These are phyloP conservation scores for Apodospora peruviana DNA, from an alignment of 495 filamentous ascomycete species.

Conservation along the genomic window DNA sequence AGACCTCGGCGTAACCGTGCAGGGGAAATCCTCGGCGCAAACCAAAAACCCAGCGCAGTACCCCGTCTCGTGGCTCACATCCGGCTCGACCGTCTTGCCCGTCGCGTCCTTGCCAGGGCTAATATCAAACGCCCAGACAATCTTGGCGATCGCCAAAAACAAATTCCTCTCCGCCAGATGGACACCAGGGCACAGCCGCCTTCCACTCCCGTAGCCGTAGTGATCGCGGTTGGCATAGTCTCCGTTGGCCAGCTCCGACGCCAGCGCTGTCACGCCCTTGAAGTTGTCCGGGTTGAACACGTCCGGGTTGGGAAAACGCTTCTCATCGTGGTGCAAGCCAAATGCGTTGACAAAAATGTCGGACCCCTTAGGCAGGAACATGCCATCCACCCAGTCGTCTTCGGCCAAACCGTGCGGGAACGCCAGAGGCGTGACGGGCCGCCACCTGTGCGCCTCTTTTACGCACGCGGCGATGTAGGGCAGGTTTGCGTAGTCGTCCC, in stretches of 20 bases:
- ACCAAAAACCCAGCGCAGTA: conserved; percentile 38
- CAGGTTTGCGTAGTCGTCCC: conserved; percentile 29
- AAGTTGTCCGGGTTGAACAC: conserved; percentile 43
- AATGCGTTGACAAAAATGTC: conserved; percentile 38
- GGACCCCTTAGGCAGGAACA: conserved; percentile 37
- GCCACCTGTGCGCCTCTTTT: conserved; percentile 37
- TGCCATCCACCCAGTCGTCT: conserved; percentile 37
- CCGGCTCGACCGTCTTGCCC: conserved; percentile 18
- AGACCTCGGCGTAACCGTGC: conserved; percentile 16
- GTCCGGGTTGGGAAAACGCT: conserved; percentile 34
- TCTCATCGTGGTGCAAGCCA: conserved; percentile 31
- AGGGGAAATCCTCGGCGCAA: conserved; percentile 25
- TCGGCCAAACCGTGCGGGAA: conserved; percentile 27
- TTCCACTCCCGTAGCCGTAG: conserved; percentile 47
- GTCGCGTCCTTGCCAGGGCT: conserved; percentile 17
- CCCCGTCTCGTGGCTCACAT: conserved; percentile 20
- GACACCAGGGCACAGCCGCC: conserved; percentile 52
- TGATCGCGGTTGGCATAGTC: conserved; percentile 41
- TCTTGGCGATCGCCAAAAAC: conserved; percentile 39
- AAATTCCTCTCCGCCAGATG: conserved; percentile 50
- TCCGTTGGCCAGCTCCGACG: conserved; percentile 14
- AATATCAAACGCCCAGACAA: conserved; percentile 51
- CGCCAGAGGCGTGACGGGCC: conserved; percentile 26
- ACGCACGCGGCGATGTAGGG: conserved; percentile 37
- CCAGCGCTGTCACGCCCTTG: conserved; percentile 28